Evolutionary conservation across 495 filamentous ascomycete genomes (phyloP), one percentile per base, ranked within the genome.

Genomic region (Xylaria scruposa): DNA sequence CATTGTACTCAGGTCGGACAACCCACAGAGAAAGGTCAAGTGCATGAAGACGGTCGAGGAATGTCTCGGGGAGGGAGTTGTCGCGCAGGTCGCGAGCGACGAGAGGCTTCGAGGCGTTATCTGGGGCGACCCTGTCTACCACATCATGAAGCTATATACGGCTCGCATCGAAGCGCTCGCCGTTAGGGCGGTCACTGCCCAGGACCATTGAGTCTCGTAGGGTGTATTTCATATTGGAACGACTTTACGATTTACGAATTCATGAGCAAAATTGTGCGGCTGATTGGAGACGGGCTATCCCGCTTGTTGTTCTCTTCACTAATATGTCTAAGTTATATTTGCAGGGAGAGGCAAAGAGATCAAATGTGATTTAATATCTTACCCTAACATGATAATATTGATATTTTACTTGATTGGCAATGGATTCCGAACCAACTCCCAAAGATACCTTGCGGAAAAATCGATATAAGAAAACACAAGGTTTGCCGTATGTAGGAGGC

Each of bases 101-200:
- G 86, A 89, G 58, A 79, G 90, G 72, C 80, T 96, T 29, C 81
- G 90, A 36, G 84, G 82, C 2, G 86, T 92, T 12, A 83, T 96
- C 0, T 96, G 93, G 85, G 93, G 93, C 0, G 93, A 96, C 78
- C 92, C 91, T 0, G 80, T 93, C 17, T 91, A 89, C 81, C 93
- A 96, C 79, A 86, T 88, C 77, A 95, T 96, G 93, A 87, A 83
- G 78, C 71, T 94, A 51, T 96, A 96, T 81, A 83, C 86, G 31
- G 84, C 84, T 24, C 80, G 93, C 66, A 88, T 96, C 46, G 90
- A 94, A 74, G 79, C 83, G 13, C 77, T 95, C 70, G 91, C 91
- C 31, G 89, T 88, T 5, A 88, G 85, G 54, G 91, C 91, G 9
- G 90, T 92, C 9, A 90, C 89, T 67, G 90, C 79, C n/a, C 80